Evolutionary conservation across 805 yeast genomes (phyloP).

Genomic region (Saccharomycopsis fibuligera): DNA sequence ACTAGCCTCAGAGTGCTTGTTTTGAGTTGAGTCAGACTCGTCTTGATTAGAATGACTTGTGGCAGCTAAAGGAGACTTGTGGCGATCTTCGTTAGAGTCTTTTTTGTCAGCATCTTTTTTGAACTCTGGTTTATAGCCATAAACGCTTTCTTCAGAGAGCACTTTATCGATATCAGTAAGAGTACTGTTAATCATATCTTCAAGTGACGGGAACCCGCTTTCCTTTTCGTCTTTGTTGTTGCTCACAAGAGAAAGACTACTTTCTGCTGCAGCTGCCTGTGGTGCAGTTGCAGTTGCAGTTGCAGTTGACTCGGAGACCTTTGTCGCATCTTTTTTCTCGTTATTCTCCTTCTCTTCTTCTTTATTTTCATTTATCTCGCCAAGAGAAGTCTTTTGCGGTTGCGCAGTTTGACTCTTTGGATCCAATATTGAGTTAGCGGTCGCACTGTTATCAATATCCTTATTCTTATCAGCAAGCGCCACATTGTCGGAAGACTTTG

Average conservation of each 20-base stretch:
- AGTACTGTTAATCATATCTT: conserved; percentile 19
- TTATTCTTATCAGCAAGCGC: background rate
- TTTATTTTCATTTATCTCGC: background rate
- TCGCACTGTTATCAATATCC: background rate
- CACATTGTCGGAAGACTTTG: background rate
- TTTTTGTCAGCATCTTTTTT: background rate
- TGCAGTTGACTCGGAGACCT: background rate
- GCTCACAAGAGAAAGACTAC: background rate
- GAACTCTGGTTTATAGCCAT: conserved; percentile 11
- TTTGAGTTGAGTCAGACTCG: background rate
- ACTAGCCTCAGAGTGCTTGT: background rate
- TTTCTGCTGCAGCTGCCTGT: background rate
- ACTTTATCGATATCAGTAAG: conserved; percentile 13
- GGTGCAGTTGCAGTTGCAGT: background rate
- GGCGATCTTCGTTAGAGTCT: background rate
- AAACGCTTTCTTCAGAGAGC: conserved; percentile 14
- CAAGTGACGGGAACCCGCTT: conserved; percentile 15
- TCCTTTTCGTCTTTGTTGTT: background rate
- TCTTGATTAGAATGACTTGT: no score
- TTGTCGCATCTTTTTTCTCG: conserved; percentile 1
- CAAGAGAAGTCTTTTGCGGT: no score
- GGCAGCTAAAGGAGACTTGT: background rate
- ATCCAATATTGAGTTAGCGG: background rate
- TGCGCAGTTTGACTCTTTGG: background rate
- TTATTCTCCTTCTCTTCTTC: background rate